A percentile compares a stretch with the other conserved stretches of the same genome.
phyloP scores from a whole-genome alignment of 1,284 basidiomycete genomes.

The Puccinia horiana region DNA sequence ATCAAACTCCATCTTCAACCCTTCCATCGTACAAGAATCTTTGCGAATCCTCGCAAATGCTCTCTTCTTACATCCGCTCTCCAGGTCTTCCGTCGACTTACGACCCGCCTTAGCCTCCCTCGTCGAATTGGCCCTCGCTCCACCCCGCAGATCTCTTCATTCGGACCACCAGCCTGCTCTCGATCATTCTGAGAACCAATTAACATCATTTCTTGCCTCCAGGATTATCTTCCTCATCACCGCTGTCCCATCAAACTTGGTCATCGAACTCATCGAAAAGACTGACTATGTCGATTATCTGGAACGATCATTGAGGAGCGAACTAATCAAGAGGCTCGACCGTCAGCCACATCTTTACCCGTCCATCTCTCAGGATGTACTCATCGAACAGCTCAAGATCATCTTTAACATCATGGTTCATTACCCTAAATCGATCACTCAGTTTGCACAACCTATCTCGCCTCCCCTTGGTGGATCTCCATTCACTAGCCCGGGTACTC shows the following conservation, averaged over 20 bases:
- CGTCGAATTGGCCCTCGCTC: constrained; percentile 12
- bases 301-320: constrained; percentile 67
- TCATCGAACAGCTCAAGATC: constrained; percentile 74
- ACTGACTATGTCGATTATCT: constrained; percentile 64
- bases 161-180: not conserved
- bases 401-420: constrained; percentile 73
- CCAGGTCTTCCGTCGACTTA: constrained; percentile 35
- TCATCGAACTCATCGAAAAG: constrained; percentile 38
- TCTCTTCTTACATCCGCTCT: constrained; percentile 40
- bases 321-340: constrained; percentile 68
- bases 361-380: constrained; percentile 69
- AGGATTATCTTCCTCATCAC: constrained; percentile 71
- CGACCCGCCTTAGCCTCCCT: constrained; percentile 27
- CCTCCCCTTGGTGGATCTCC: not conserved
- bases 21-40: constrained; percentile 29
- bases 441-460: constrained; percentile 8
- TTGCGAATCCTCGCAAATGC: constrained; percentile 37
- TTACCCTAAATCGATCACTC: constrained; percentile 62
- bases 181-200: not conserved
- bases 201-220: constrained; percentile 68
- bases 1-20: constrained; percentile 17
- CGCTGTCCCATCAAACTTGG: constrained; percentile 25
- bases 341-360: constrained; percentile 59
- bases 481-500: not conserved
- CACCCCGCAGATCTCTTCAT: not conserved